Evolutionary conservation across 2,329 filamentous ascomycete genomes (phyloP).

Genomic region (Verticillium klebahnii): DNA sequence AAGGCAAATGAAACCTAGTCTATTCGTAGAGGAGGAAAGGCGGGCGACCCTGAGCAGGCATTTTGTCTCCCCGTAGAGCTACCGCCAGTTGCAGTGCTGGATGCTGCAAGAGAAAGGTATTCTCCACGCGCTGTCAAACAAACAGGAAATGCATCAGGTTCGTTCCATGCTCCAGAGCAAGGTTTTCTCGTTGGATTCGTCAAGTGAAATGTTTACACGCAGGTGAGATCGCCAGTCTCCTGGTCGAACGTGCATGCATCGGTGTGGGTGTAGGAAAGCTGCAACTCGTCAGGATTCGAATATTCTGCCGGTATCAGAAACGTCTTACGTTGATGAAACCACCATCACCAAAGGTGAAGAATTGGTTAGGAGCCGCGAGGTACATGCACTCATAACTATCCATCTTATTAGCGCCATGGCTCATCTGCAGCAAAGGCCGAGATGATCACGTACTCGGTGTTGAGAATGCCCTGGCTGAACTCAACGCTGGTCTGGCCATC

Average conservation of each 20-base stretch:
- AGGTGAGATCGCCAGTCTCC: slow-evolving; percentile 4
- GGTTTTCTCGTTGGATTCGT: too few relatives aligned
- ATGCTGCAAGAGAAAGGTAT: too few relatives aligned
- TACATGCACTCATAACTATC: slow-evolving; percentile 6
- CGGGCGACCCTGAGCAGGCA: too few relatives aligned
- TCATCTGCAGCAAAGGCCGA: background rate
- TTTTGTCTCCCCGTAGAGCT: too few relatives aligned
- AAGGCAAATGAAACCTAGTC: too few relatives aligned
- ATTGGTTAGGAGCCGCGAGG: slow-evolving; percentile 8
- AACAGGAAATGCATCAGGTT: too few relatives aligned
- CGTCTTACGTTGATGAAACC: slow-evolving; percentile 9
- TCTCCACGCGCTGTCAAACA: too few relatives aligned
- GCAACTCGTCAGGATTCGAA: too few relatives aligned
- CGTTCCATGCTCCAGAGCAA: too few relatives aligned
- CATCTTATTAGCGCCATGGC: background rate
- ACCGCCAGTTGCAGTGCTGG: too few relatives aligned
- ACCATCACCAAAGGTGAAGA: slow-evolving; percentile 8
- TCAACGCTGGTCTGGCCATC: slow-evolving; percentile 5
- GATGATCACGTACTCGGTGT: slow-evolving; percentile 5
- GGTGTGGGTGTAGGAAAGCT: slow-evolving; percentile 7
- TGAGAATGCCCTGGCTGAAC: slow-evolving; percentile 1
- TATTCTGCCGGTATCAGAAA: background rate
- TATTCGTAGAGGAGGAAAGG: too few relatives aligned
- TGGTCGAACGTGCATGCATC: slow-evolving; percentile 3
- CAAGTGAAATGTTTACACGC: slow-evolving; percentile 7